These are phyloP conservation scores for Microthlaspi erraticum DNA, from an alignment of 345 rosid genomes.

Conservation along the genomic window DNA sequence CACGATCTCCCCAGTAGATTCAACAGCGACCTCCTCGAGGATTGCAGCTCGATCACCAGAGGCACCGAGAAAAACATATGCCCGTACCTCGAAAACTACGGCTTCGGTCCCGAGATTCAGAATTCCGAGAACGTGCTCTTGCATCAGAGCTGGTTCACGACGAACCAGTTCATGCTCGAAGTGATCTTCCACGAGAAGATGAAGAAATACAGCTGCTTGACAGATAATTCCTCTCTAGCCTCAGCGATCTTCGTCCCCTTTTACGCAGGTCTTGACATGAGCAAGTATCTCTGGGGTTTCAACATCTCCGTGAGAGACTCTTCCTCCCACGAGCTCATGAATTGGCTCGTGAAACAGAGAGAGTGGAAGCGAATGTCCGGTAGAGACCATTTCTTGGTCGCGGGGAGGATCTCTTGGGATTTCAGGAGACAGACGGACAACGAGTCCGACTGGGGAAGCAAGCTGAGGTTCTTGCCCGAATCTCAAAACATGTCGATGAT, in stretches of 20 bases:
- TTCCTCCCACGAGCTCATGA: slow-evolving; percentile 50
- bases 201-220: slow-evolving; percentile 63
- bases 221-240: slow-evolving; percentile 59
- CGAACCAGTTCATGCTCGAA: slow-evolving; percentile 73
- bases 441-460: slow-evolving; percentile 71
- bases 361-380: slow-evolving; percentile 68
- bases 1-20: slow-evolving; percentile 63
- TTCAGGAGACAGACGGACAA: slow-evolving; percentile 64
- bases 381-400: slow-evolving; percentile 69
- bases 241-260: slow-evolving; percentile 69
- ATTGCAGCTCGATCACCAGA: slow-evolving; percentile 53
- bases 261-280: slow-evolving; percentile 71
- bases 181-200: slow-evolving; percentile 66
- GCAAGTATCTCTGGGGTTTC: slow-evolving; percentile 61
- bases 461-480: slow-evolving; percentile 67
- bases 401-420: slow-evolving; percentile 80
- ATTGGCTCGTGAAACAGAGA: slow-evolving; percentile 52
- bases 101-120: slow-evolving; percentile 58
- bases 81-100: slow-evolving; percentile 57
- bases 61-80: slow-evolving; percentile 68
- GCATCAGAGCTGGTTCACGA: slow-evolving; percentile 56
- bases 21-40: slow-evolving; percentile 55
- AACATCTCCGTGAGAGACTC: slow-evolving; percentile 56
- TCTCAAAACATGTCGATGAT: slow-evolving; percentile 68
- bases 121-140: slow-evolving; percentile 49